A percentile compares a stretch with the other conserved stretches of the same genome.
Evolutionary conservation across 108 stramenopile genomes (phyloP).

Genomic region (Cyclotella cryptica): DNA sequence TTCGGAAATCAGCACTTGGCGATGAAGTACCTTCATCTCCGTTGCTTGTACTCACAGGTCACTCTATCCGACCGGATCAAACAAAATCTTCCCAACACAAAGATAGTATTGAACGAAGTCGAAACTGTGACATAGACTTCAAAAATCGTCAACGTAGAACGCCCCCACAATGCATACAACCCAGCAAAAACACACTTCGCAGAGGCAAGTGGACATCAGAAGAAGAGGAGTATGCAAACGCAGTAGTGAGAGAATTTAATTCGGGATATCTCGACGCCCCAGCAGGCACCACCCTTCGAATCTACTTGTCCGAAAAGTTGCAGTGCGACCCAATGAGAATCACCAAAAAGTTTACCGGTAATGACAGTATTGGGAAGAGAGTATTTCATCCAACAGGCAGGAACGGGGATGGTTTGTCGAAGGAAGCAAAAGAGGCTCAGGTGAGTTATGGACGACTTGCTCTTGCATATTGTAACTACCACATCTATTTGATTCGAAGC

Average conservation of each 20-base stretch:
- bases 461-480: not conserved
- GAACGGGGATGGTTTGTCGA: conserved; percentile 55
- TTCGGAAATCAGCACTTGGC: not conserved
- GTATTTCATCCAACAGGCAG: conserved; percentile 85
- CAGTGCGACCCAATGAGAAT: conserved; percentile 99
- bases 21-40: not conserved
- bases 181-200: conserved; percentile 52
- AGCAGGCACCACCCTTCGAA: conserved; percentile 95
- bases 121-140: not conserved
- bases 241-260: conserved; percentile 95
- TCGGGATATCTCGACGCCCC: conserved; percentile 91
- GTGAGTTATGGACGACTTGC: conserved; percentile 40
- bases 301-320: conserved; percentile 94
- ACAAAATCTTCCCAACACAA: not conserved
- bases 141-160: not conserved
- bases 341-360: conserved; percentile 99
- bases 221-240: conserved; percentile 94
- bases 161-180: not conserved
- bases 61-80: not conserved
- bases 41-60: not conserved
- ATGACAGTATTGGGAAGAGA: conserved; percentile 93
- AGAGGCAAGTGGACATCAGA: conserved; percentile 95
- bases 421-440: conserved; percentile 75
- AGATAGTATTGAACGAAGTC: no score
- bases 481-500: not conserved